phyloP scores from a whole-genome alignment of 73 alveolate genomes.

The Tetrahymena elliotti region DNA sequence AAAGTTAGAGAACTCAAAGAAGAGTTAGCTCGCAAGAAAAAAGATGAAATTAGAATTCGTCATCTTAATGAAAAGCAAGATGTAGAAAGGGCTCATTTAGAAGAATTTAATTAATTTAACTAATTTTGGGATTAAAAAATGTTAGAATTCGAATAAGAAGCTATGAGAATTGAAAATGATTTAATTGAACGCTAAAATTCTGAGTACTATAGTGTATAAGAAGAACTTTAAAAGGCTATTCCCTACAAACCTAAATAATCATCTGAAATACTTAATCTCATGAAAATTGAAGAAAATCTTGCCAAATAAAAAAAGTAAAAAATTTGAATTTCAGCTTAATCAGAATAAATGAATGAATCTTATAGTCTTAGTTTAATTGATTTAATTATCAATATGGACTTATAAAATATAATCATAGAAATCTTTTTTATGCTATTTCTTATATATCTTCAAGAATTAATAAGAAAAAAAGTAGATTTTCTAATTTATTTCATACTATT shows the following conservation, averaged over 20 bases:
- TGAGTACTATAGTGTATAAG: conserved; percentile 7
- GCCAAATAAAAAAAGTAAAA: conserved; percentile 43
- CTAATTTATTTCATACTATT: no score
- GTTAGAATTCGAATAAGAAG: conserved; percentile 33
- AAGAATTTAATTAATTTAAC: conserved; percentile 42
- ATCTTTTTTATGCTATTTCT: background rate
- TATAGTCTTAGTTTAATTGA: background rate
- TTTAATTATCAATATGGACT: background rate
- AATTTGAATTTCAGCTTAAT: background rate
- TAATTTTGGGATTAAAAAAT: conserved; percentile 41
- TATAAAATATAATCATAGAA: background rate
- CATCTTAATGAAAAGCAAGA: conserved; percentile 29
- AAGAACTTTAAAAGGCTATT: conserved; percentile 35
- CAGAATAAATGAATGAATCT: background rate
- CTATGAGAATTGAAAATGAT: conserved; percentile 18
- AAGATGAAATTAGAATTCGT: conserved; percentile 24
- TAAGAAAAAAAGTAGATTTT: background rate
- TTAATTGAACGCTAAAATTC: background rate
- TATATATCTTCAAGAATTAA: no score
- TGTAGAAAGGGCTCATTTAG: conserved; percentile 35
- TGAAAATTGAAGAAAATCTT: conserved; percentile 51
- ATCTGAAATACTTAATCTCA: conserved; percentile 43
- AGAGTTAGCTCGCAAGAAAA: conserved; percentile 26
- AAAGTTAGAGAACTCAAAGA: conserved; percentile 28
- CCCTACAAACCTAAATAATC: conserved; percentile 46